These are phyloP conservation scores for Kernera saxatilis DNA, from an alignment of 345 rosid genomes.

Conservation along the genomic window DNA sequence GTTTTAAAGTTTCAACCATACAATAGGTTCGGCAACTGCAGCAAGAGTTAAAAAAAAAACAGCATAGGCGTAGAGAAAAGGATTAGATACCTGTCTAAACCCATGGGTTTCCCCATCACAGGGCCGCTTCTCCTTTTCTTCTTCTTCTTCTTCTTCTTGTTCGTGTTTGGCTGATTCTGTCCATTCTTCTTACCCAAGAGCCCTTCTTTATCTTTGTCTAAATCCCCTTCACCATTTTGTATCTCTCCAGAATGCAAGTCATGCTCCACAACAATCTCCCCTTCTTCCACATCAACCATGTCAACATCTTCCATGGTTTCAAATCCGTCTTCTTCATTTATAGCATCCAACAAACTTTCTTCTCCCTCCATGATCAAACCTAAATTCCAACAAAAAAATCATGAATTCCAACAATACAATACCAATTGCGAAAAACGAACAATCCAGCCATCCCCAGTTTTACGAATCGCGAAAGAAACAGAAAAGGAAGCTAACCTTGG, in stretches of 20 bases:
- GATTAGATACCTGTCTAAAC: constrained; percentile 49
- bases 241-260: constrained; percentile 20
- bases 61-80: background rate
- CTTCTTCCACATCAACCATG: constrained; percentile 88
- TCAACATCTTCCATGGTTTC: constrained; percentile 55
- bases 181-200: constrained; percentile 31
- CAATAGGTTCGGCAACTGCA: background rate
- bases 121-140: constrained; percentile 38
- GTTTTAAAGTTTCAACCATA: background rate
- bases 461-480: background rate
- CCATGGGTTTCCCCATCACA: constrained; percentile 37
- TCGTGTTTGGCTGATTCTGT: constrained; percentile 31
- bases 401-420: too few relatives aligned
- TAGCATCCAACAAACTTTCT: constrained; percentile 48
- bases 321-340: constrained; percentile 40
- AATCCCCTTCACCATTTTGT: constrained; percentile 8
- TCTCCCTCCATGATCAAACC: constrained; percentile 53
- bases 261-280: constrained; percentile 58
- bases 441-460: background rate
- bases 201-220: constrained; percentile 26
- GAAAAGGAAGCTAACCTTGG: background rate
- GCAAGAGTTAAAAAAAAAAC: background rate
- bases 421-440: background rate
- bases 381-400: background rate
- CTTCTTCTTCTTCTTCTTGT: constrained; percentile 50